Evolutionary conservation across 2,329 filamentous ascomycete species (phyloP).

Genomic region (Diaporthe sp.): DNA sequence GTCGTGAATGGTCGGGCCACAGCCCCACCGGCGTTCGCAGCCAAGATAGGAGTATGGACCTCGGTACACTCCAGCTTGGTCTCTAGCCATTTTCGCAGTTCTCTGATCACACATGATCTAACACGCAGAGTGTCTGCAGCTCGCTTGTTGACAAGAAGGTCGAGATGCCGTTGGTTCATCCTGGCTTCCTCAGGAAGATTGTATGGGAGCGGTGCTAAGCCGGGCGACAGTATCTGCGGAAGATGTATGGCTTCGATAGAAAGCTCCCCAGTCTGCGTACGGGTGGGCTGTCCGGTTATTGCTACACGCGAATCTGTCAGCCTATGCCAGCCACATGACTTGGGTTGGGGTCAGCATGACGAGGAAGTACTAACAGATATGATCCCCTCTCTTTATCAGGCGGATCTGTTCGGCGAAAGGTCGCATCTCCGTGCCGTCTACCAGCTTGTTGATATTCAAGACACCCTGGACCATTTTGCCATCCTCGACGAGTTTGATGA

Average conservation of each 20-base stretch:
- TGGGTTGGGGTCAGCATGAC: slow-evolving; percentile 25
- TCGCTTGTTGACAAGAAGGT: slow-evolving; percentile 81
- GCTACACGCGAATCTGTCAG: slow-evolving; percentile 54
- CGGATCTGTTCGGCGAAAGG: slow-evolving; percentile 71
- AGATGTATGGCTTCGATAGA: slow-evolving; percentile 76
- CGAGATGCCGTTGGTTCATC: slow-evolving; percentile 83
- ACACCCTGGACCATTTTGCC: slow-evolving; percentile 80
- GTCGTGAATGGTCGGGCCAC: slow-evolving; percentile 89
- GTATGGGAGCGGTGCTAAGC: slow-evolving; percentile 81
- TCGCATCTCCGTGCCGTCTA: slow-evolving; percentile 46
- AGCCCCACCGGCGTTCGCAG: slow-evolving; percentile 85
- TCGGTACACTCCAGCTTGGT: slow-evolving; percentile 55
- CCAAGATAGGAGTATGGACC: slow-evolving; percentile 90
- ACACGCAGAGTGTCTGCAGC: slow-evolving; percentile 77
- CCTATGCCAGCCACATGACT: slow-evolving; percentile 34
- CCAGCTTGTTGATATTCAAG: slow-evolving; percentile 70
- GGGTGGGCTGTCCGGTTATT: slow-evolving; percentile 75
- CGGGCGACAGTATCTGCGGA: slow-evolving; percentile 80
- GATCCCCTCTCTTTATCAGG: slow-evolving; percentile 82
- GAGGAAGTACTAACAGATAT: slow-evolving; percentile 75
- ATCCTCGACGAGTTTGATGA: slow-evolving; percentile 83
- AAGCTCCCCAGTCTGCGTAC: slow-evolving; percentile 79
- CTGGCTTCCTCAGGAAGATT: slow-evolving; percentile 78
- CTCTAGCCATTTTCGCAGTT: slow-evolving; percentile 73
- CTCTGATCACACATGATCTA: slow-evolving; percentile 78